Evolutionary conservation across 192 early-diverging fungal species (phyloP).

Genomic region (Coemansia umbellata): DNA sequence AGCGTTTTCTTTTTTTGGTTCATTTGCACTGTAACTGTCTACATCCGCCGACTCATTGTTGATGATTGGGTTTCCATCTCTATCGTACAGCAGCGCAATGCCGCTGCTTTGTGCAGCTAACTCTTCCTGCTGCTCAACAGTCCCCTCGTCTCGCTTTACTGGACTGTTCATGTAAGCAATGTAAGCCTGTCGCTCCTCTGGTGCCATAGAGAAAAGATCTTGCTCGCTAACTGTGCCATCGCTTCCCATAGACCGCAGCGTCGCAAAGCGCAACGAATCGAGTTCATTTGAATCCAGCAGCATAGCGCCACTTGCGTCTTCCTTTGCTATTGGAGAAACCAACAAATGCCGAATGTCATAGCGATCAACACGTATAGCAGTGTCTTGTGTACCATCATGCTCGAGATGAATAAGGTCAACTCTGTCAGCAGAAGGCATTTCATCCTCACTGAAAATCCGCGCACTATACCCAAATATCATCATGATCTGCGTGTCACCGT

Average conservation of each 20-base stretch:
- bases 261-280: conserved; percentile 12
- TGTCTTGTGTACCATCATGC: neutral
- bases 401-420: conserved; percentile 11
- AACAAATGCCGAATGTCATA: conserved; percentile 41
- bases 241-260: conserved; percentile 2
- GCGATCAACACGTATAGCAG: conserved; percentile 13
- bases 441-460: neutral
- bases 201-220: conserved; percentile 11
- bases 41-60: neutral
- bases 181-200: conserved; percentile 4
- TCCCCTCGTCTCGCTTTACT: neutral
- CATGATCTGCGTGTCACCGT: conserved; percentile 2
- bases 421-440: neutral
- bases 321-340: neutral
- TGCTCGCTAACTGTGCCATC: neutral
- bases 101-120: neutral
- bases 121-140: neutral
- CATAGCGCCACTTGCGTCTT: neutral
- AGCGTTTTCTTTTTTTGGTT: neutral
- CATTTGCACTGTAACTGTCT: neutral
- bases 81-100: conserved; percentile 1
- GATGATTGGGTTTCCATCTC: neutral
- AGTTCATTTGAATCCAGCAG: conserved; percentile 6
- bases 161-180: conserved; percentile 8
- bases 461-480: conserved; percentile 29